Evolutionary conservation across 441 rosid genomes (phyloP), one percentile per base, ranked within the genome.

Genomic region (Erodium trifolium): DNA sequence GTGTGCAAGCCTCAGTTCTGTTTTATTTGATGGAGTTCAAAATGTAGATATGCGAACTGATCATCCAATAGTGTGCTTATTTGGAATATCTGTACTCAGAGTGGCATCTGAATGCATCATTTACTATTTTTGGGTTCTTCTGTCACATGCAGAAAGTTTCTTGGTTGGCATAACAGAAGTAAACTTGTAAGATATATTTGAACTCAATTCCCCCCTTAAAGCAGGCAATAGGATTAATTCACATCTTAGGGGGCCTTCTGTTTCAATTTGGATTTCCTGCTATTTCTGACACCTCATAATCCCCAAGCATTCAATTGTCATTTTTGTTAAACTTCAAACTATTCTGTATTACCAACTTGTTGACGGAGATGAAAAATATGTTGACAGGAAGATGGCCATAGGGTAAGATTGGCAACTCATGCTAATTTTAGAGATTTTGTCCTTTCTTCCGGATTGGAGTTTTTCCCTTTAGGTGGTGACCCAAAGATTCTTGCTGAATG

Each of bases 381-480:
- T 35, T 12, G 79, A 79, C 85, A 85, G 89, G 89, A 78, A 78
- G 67, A 72, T 76, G 89, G 87, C 68, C 89, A 85, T 70, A 83
- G 89, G 75, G 86, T 85, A 31, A 83, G 89, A 77, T 70, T 85
- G 66, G 89, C 89, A 5, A 85, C 89, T 72, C 89, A 83, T n/a
- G 4, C 78, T 29, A 85, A 85, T 79, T 85, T 85, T 68, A 77
- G 76, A 72, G 89, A 85, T 59, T 85, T 85, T 70, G 87, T 85
- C 13, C 18, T 83, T 79, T 72, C 77, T 0, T 77, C 87, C 3
- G 89, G 89, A 41, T 71, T 85, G 80, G 87, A 85, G 76, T 85
- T 85, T 73, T 85, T 74, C 66, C 87, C 89, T 67, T 71, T 85
- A 60, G 87, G 87, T 65, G 89, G 89, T 75, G 89, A 85, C 75